Percentiles rank a stretch among this genome's conserved stretches.
Conservation (phyloP, 208 protist species). For the Trypanosomatidae sp. region DNA sequence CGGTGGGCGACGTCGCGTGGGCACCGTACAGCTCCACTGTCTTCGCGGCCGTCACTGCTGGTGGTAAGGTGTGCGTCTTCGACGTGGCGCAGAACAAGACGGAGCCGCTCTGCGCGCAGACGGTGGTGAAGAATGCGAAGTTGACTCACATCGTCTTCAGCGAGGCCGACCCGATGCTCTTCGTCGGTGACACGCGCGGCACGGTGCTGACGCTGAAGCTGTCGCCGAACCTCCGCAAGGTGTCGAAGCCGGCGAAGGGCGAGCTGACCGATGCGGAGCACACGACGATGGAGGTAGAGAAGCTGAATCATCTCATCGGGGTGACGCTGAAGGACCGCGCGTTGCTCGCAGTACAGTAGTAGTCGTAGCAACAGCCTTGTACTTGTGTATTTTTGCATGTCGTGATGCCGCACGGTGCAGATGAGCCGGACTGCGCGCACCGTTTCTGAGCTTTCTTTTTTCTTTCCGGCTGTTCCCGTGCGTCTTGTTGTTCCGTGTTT, state of each 20-base stretch:
- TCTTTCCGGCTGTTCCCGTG: too few relatives aligned
- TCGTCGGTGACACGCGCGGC: slow-evolving; percentile 96
- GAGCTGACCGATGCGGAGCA: slow-evolving; percentile 43
- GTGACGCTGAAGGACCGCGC: slow-evolving; percentile 91
- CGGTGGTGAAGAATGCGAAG: slow-evolving; percentile 97
- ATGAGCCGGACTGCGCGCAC: too few relatives aligned
- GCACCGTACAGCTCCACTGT: slow-evolving; percentile 96
- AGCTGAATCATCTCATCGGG: slow-evolving; percentile 89
- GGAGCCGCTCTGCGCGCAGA: slow-evolving; percentile 95
- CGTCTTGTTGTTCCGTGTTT: too few relatives aligned
- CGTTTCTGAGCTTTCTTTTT: too few relatives aligned
- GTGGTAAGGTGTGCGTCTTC: slow-evolving; percentile 94
- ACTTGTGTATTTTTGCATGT: too few relatives aligned
- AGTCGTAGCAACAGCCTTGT: too few relatives aligned
- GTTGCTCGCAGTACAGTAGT: too few relatives aligned
- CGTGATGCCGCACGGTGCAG: too few relatives aligned
- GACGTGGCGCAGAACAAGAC: slow-evolving; percentile 95
- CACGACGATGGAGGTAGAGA: slow-evolving; percentile 78
- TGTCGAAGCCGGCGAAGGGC: slow-evolving; percentile 80
- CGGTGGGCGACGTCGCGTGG: slow-evolving; percentile 96
- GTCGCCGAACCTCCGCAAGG: slow-evolving; percentile 94
- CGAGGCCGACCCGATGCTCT: slow-evolving; percentile 87
- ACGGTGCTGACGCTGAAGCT: slow-evolving; percentile 95
- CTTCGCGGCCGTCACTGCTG: slow-evolving; percentile 96
- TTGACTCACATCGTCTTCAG: slow-evolving; percentile 97